These are phyloP conservation scores for Coelastrella sp. DNA, from an alignment of 139 green algal genomes.

Conservation along the genomic window DNA sequence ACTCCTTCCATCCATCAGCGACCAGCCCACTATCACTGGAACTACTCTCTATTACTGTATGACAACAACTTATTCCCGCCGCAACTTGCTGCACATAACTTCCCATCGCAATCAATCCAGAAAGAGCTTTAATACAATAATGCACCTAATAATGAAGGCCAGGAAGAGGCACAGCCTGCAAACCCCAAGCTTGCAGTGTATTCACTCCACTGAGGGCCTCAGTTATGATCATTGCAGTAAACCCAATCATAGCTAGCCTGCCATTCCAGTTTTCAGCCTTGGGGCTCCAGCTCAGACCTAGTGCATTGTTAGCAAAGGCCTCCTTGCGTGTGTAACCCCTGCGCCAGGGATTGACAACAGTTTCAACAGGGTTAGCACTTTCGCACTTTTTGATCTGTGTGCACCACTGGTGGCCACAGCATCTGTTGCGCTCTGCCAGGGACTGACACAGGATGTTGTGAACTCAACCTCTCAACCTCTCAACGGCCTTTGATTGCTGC, in stretches of 20 bases:
- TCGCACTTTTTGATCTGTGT: not conserved
- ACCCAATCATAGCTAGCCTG: slow-evolving; percentile 33
- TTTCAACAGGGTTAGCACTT: not conserved
- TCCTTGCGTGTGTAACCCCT: slow-evolving; percentile 48
- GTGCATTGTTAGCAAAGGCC: slow-evolving; percentile 11
- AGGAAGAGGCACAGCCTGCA: not conserved
- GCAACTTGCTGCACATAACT: too few relatives aligned
- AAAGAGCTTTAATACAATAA: too few relatives aligned
- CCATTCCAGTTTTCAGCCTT: slow-evolving; percentile 40
- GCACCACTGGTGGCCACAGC: not conserved
- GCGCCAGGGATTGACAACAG: not conserved
- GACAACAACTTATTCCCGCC: too few relatives aligned
- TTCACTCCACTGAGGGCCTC: slow-evolving; percentile 31
- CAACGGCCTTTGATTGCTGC: too few relatives aligned
- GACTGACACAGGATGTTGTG: too few relatives aligned
- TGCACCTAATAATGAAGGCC: not conserved
- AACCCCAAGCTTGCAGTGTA: slow-evolving; percentile 38
- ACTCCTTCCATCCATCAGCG: too few relatives aligned
- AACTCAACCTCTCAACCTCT: too few relatives aligned
- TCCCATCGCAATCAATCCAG: too few relatives aligned
- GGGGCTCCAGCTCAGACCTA: slow-evolving; percentile 29
- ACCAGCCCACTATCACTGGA: too few relatives aligned
- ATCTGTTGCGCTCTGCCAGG: not conserved
- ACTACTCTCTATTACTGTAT: too few relatives aligned
- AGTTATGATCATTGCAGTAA: slow-evolving; percentile 22